Evolutionary conservation across 116 monocot species (phyloP).

Genomic region (Posidonia oceanica): DNA sequence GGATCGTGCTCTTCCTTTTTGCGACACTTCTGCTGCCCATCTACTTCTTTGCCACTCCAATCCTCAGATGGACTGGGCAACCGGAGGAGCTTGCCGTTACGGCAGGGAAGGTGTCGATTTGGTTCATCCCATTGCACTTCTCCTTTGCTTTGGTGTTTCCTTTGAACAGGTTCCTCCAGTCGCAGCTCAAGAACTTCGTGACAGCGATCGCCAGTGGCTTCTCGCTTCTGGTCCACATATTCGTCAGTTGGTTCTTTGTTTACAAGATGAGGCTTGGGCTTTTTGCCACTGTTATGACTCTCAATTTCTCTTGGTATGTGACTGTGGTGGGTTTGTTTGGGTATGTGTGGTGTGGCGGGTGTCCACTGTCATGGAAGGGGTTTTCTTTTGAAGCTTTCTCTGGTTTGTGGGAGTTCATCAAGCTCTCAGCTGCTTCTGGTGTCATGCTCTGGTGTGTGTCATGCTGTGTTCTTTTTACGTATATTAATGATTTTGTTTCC

Average conservation of each 20-base stretch:
- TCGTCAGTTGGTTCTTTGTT: constrained; percentile 39
- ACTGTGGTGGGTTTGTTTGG: neutral
- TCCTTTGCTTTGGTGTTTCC: constrained; percentile 38
- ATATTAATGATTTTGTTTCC: neutral
- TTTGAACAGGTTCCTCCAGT: constrained; percentile 30
- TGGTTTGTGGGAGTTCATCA: constrained; percentile 36
- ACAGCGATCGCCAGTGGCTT: constrained; percentile 8
- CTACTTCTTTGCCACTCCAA: constrained; percentile 32
- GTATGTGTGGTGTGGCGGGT: constrained; percentile 26
- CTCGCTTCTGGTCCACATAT: constrained; percentile 21
- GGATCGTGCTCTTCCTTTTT: constrained; percentile 36
- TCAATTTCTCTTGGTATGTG: constrained; percentile 40
- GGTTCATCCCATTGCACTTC: constrained; percentile 39
- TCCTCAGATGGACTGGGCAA: constrained; percentile 23
- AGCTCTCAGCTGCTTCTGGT: constrained; percentile 43
- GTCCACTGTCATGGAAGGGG: constrained; percentile 34
- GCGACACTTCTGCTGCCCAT: constrained; percentile 21
- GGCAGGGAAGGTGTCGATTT: constrained; percentile 22
- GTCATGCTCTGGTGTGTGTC: constrained; percentile 40
- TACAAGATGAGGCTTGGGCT: constrained; percentile 25
- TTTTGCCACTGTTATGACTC: constrained; percentile 16
- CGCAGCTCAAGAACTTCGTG: constrained; percentile 24
- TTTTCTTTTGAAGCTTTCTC: constrained; percentile 36
- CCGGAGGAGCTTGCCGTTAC: constrained; percentile 17
- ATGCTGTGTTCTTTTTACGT: neutral